Base-by-base conservation (phyloP, 352 stramenopile genomes). In the Peronospora belbahrii region DNA sequence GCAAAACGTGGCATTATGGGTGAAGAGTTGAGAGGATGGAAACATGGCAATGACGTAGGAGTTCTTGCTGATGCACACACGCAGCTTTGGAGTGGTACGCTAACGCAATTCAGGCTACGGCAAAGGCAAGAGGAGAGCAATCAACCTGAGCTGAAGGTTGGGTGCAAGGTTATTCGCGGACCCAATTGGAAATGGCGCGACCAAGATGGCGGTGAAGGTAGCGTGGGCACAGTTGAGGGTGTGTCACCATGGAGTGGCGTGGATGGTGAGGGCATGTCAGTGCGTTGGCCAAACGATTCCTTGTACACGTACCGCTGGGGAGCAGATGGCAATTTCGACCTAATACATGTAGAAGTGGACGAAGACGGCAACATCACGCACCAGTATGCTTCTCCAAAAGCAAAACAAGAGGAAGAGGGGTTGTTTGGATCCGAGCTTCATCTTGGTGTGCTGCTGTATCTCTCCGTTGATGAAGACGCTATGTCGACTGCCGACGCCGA, bases 181-280 rank as follows among this genome's bases (percentile, higher is more conserved):
- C 85, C 85, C 13, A 88, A 91, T 53, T 95, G 83, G 83, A 94
- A 93, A 55, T 92, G 83, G 82, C 65, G 78, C 15, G 83, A 95
- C 37, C 81, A 95, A 76, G 83, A 95, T 37, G 83, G 83, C 10
- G 83, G 83, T 10, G 82, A 90, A 65, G 83, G 83, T 6, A 88
- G 70, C 13, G 67, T 95, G 19, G 83, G 83, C 28, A 55, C 77
- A 28, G 78, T 95, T 14, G 83, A 92, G 67, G 77, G 81, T 7
- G 74, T 94, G 3, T 92, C 80, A 11, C 83, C 83, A 0, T 94
- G 83, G 83, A 94, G 83, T 63, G 83, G 83, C 9, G 69, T 94
- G 2, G 83, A 94, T 63, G 83, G 83, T 13, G 83, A 94, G 66
- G 83, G 83, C 3, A 92, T 94, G 78, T 90, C 78, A 18, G 83